These are phyloP conservation scores for Leishmania lainsoni DNA, from an alignment of 208 protist species.

Conservation along the genomic window DNA sequence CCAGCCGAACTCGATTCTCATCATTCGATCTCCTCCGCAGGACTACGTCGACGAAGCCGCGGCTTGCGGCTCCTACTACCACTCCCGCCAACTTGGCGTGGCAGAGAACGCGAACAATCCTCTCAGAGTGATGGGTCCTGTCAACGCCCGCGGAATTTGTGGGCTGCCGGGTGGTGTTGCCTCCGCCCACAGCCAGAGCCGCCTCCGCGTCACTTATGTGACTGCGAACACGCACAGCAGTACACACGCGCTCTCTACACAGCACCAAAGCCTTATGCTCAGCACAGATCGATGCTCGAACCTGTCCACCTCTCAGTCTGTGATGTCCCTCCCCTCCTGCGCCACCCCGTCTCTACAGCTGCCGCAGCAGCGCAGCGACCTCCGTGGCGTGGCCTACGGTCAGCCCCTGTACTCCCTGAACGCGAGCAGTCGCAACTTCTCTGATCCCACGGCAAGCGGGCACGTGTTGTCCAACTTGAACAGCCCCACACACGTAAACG, in stretches of 20 bases:
- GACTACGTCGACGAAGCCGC: conserved; percentile 1
- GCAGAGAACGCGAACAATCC: not conserved
- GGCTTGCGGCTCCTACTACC: conserved; percentile 3
- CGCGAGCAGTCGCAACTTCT: not conserved
- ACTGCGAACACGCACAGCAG: conserved; percentile 13
- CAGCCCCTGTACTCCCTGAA: not conserved
- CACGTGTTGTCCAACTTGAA: not conserved
- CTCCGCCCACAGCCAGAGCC: not conserved
- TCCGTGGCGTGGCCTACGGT: not conserved
- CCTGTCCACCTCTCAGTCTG: not conserved
- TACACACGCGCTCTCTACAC: not conserved
- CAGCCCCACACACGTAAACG: not conserved
- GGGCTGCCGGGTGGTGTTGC: not conserved
- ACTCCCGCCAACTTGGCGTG: conserved; percentile 8
- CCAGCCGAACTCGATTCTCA: conserved; percentile 21
- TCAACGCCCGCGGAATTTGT: not conserved
- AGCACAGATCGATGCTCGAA: conserved; percentile 6
- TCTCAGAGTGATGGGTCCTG: not conserved
- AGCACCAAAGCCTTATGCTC: not conserved
- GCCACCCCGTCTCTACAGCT: not conserved
- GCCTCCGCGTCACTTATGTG: conserved; percentile 29
- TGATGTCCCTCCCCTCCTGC: not conserved
- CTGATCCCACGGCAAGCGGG: not conserved
- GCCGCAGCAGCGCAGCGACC: not conserved
- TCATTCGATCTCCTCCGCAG: conserved; percentile 20